Base-by-base conservation (phyloP, 2,329 filamentous ascomycete species). In the Pseudogymnoascus sp. region DNA sequence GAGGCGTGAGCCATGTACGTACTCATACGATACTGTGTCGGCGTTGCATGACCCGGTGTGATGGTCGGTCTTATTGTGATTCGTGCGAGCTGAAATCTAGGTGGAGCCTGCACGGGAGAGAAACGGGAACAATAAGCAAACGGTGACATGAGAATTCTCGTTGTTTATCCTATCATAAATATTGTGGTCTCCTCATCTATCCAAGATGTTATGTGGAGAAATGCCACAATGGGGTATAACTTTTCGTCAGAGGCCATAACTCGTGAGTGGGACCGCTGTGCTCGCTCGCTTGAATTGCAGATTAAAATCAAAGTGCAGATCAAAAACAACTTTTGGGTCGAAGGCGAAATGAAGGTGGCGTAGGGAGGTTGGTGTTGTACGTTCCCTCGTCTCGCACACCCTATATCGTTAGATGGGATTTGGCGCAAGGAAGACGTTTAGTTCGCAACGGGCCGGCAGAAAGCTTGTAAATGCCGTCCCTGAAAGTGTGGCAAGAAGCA, bases 401-500 rank as follows among this genome's bases (percentile, higher is more conserved):
- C 14, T 12, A 14, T 28, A 49, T 49, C 14, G 14, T 14, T 16
- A 9, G 14, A 28, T 28, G 28, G 6, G 25, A 33, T 9, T 55
- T 31, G 45, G n/a, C n/a, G 9, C n/a, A 55, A 55, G 45, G n/a
- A 5, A 8, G 45, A 18, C 1, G 45, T 2, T 43, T 28, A 43
- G 14, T 28, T 58, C 31, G 5, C 37, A 45, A 67, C 52, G 14
- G 65, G 66, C 52, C 61, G 61, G 55, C 69, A 70, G 60, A 67
- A 69, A 16, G 63, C 67, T 49, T 62, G 63, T 41, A 71, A 35
- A 66, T 70, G 68, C 16, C 63, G 63, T 5, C 64, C 64, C 6
- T 61, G 52, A 61, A 66, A 70, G 37, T 63, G 62, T 3, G 69
- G 67, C 49, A 66, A 62, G 59, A 71, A 69, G 60, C 65, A 67